Evolutionary conservation across 2,329 filamentous ascomycete species (phyloP).

Genomic region (Talaromyces rugulosus): DNA sequence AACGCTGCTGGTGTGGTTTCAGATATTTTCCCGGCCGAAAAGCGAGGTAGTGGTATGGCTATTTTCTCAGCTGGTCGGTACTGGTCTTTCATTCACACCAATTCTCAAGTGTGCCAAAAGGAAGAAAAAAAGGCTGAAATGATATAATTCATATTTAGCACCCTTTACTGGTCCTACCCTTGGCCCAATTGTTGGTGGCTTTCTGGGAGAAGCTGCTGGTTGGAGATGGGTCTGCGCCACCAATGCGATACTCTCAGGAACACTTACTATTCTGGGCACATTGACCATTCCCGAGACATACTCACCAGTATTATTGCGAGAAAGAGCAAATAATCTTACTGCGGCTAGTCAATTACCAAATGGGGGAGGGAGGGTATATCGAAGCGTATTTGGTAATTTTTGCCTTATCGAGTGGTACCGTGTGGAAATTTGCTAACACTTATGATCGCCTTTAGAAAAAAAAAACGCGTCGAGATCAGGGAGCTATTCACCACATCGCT

Average conservation of each 20-base stretch:
- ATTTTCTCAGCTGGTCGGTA: no score
- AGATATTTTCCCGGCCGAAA: background rate
- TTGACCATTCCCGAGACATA: conserved; percentile 44
- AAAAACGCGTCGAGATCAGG: conserved; percentile 33
- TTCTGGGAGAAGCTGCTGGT: conserved; percentile 37
- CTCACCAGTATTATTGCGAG: conserved; percentile 1
- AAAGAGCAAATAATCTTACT: conserved; percentile 31
- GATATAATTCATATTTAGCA: conserved; percentile 27
- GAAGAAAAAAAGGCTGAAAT: no score
- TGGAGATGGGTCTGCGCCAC: conserved; percentile 46
- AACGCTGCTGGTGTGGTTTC: background rate
- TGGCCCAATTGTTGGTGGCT: conserved; percentile 49
- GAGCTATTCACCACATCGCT: conserved; percentile 27
- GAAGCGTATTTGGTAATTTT: conserved; percentile 31
- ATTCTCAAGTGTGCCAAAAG: no score
- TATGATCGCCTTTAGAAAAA: conserved; percentile 29
- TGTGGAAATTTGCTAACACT: conserved; percentile 17
- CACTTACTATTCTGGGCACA: conserved; percentile 40
- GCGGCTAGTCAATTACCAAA: conserved; percentile 33
- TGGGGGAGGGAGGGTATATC: conserved; percentile 42
- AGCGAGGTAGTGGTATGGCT: background rate
- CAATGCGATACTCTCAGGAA: conserved; percentile 47
- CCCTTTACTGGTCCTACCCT: conserved; percentile 57
- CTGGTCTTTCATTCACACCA: no score
- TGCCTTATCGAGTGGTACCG: no score